Evolutionary conservation across 2,329 filamentous ascomycete species (phyloP).

Genomic region (Fusarium buharicum): DNA sequence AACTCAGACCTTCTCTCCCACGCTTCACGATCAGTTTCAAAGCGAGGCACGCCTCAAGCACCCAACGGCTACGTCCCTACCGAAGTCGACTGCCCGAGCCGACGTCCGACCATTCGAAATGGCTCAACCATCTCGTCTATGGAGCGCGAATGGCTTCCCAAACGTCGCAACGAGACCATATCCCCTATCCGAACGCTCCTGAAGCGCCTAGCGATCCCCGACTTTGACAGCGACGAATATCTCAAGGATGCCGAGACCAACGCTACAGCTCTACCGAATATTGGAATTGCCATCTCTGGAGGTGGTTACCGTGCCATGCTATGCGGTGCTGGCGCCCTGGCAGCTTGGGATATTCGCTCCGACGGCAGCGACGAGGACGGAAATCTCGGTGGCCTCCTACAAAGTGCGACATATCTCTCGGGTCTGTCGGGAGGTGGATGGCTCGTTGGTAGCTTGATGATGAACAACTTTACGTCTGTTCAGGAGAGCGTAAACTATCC

Average conservation of each 20-base stretch:
- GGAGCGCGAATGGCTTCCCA: slow-evolving; percentile 79
- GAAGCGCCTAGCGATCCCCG: slow-evolving; percentile 75
- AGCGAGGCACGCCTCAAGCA: slow-evolving; percentile 48
- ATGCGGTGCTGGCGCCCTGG: slow-evolving; percentile 81
- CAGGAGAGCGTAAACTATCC: slow-evolving; percentile 51
- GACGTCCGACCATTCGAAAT: slow-evolving; percentile 77
- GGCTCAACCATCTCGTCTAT: slow-evolving; percentile 66
- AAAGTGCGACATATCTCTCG: slow-evolving; percentile 82
- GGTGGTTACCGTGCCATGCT: slow-evolving; percentile 89
- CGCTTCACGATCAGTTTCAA: slow-evolving; percentile 27
- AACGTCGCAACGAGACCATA: slow-evolving; percentile 77
- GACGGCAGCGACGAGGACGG: slow-evolving; percentile 59
- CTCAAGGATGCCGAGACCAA: slow-evolving; percentile 58
- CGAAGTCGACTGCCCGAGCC: slow-evolving; percentile 73
- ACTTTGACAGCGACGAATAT: slow-evolving; percentile 80
- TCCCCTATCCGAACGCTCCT: slow-evolving; percentile 80
- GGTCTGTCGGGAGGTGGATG: slow-evolving; percentile 86
- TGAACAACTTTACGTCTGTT: slow-evolving; percentile 83
- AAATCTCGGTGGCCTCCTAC: slow-evolving; percentile 82
- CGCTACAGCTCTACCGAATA: slow-evolving; percentile 59
- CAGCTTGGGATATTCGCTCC: slow-evolving; percentile 82
- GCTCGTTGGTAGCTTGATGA: slow-evolving; percentile 83
- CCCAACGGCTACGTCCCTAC: slow-evolving; percentile 74
- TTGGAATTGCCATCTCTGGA: slow-evolving; percentile 82
- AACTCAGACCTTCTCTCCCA: slow-evolving; percentile 28